These are phyloP conservation scores for Phycomyces blakesleeanus DNA, from an alignment of 192 early-diverging fungal species.

Conservation along the genomic window DNA sequence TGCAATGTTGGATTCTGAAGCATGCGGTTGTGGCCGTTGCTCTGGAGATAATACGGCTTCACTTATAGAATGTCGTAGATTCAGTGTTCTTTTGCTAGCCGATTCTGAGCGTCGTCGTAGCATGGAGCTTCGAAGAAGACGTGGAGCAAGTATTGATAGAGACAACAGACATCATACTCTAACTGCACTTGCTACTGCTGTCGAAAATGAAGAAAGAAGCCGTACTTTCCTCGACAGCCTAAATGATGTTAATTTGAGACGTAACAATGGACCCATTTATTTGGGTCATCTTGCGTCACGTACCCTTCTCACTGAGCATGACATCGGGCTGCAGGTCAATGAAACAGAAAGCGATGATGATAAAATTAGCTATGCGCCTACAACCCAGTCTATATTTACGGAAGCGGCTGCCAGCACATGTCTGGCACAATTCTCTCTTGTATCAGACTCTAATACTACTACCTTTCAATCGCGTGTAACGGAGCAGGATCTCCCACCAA, in stretches of 20 bases:
- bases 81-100: slow-evolving; percentile 13
- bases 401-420: slow-evolving; percentile 11
- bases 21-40: slow-evolving; percentile 15
- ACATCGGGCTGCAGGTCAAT: not conserved
- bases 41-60: slow-evolving; percentile 4
- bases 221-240: not conserved
- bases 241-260: not conserved
- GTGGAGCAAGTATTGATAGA: slow-evolving; percentile 29
- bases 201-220: slow-evolving; percentile 4
- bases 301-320: not conserved
- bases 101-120: slow-evolving; percentile 18
- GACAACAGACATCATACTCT: not conserved
- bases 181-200: not conserved
- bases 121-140: slow-evolving; percentile 20
- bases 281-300: slow-evolving; percentile 13
- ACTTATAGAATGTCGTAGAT: slow-evolving; percentile 9
- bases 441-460: not conserved
- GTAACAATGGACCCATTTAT: slow-evolving; percentile 3
- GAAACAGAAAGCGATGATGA: slow-evolving; percentile 14
- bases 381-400: slow-evolving; percentile 6
- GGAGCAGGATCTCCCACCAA: slow-evolving; percentile 5
- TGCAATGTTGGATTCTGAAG: slow-evolving; percentile 2
- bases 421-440: not conserved
- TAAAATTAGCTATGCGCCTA: slow-evolving; percentile 7
- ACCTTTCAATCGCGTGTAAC: not conserved